phyloP scores from a whole-genome alignment of 2,329 filamentous ascomycete genomes.

The Aureobasidium sp. region DNA sequence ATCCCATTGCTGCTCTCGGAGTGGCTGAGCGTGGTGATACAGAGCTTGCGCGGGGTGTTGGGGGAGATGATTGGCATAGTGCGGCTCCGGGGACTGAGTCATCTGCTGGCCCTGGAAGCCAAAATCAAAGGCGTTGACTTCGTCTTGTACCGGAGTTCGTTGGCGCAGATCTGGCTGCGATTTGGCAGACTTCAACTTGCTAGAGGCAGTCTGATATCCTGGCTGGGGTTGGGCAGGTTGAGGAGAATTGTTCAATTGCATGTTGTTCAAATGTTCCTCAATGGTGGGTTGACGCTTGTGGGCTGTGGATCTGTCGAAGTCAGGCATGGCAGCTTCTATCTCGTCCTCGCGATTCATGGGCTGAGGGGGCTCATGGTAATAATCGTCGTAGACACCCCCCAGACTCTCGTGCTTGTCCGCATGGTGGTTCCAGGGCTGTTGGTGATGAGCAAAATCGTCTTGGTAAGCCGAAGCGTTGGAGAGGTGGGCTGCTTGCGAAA shows the following conservation, averaged over 20 bases:
- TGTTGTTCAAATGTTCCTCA: constrained; percentile 21
- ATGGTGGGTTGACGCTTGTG: constrained; percentile 24
- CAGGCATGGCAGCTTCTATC: constrained; percentile 52
- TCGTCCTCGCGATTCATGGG: constrained; percentile 30
- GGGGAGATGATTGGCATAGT: not conserved
- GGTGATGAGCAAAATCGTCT: not conserved
- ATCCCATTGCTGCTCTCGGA: not conserved
- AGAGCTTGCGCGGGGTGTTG: not conserved
- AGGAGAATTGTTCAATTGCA: constrained; percentile 20
- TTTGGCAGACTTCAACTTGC: constrained; percentile 36
- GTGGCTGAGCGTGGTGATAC: not conserved
- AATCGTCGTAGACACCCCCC: constrained; percentile 44
- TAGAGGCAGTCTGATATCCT: constrained; percentile 59
- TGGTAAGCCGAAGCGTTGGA: constrained; percentile 6
- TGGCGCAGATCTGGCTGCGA: not conserved
- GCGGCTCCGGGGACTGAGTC: not conserved
- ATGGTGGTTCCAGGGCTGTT: not conserved
- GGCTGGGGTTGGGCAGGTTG: constrained; percentile 10
- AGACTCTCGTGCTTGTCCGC: constrained; percentile 32
- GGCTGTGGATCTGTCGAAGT: constrained; percentile 41
- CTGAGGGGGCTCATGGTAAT: constrained; percentile 30
- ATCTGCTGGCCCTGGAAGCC: constrained; percentile 35
- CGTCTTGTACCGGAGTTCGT: constrained; percentile 20
- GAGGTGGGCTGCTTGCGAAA: constrained; percentile 2
- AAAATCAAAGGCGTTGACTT: constrained; percentile 43